Base-by-base conservation (phyloP, 495 filamentous ascomycete genomes). In the Penicillium parvum region DNA sequence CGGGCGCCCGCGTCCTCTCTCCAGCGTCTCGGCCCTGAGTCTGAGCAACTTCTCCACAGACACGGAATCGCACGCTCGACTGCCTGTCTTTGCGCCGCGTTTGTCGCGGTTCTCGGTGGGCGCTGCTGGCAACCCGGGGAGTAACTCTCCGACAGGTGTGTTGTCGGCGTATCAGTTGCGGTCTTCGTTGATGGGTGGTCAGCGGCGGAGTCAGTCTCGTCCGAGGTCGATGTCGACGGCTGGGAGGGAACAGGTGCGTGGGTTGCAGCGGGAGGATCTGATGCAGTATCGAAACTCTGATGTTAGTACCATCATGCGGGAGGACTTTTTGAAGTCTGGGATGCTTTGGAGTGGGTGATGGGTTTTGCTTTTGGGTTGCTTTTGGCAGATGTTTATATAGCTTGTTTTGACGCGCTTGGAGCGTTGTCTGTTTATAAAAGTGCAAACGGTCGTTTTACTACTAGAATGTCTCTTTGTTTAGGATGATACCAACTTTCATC, bases 251-350 rank as follows among this genome's bases (percentile, higher is more conserved):
- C 62, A 67, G 43, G 27, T 68, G 32, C 64, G 61, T 27, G 62
- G 68, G 17, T 44, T 71, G 17, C 58, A 63, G 7, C 62, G 67
- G 6, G 65, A 69, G 32, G 65, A 68, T 22, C 38, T 65, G 45
- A 50, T 54, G 21, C 67, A 58, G 36, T 71, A 69, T 39, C 65
- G 65, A 23, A 68, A 68, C 39, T 66, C 67, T 29, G 67, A 71
- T 50, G 53, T 71, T 22, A 71, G 64, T 45, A 45, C 49, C n/a
- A 64, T 65, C 43, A 64, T 66, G 61, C 47, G 64, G 32, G 65
- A 71, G 3, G 67, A 69, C 21, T 69, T 69, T 42, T 30, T 67
- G 4, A 52, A 60, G 22, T 62, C 65, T 35, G 60, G 52, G 34
- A 44, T 57, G 15, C 20, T 47, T 22, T 46, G 37, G 25, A 45